Evolutionary conservation across 2,329 filamentous ascomycete genomes (phyloP), one percentile per base, ranked within the genome.

Genomic region (Beauveria pseudobassiana): DNA sequence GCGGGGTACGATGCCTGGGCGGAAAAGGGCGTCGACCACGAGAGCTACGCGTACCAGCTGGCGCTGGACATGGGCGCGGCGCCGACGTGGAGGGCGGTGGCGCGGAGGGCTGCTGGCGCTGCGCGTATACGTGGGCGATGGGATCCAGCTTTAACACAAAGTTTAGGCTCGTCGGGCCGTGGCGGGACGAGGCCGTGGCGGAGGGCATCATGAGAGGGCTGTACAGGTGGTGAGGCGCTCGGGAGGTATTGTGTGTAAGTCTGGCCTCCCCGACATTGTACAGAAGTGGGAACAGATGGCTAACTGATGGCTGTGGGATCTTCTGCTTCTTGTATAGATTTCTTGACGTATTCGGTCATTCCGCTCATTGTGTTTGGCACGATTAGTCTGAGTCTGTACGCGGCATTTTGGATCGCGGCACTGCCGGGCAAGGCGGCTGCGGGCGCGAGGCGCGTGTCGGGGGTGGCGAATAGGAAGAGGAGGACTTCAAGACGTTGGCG

Each of bases 91-190:
- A 62, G 64, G 0, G 68, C 76, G 34, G 68, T 80, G 5, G 57
- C 73, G 59, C 66, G 64, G 12, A 69, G 72, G 72, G 75, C 3
- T 72, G 75, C 5, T 76, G 67, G 68, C 76, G 74, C 62, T 59
- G 78, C 9, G 70, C 75, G 6, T 75, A 73, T 59, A 75, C 74
- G 0, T 81, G 79, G 79, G 78, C 78, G 1, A 75, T 81, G 68
- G 75, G 78, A 0, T 73, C 78, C 34, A 80, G 80, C 67, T 78
- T 81, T 66, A 81, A 80, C 60, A 69, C 76, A 38, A 82, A 81
- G 63, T 81, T 81, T 61, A 72, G 78, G 5, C 66, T 81, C 3
- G 67, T 76, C 0, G 78, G 78, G 0, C 78, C 78, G 0, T 80
- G 77, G 77, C 72, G 71, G 51, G 73, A 71, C 67, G 71, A 76